A percentile compares a stretch with the other conserved stretches of the same genome.
phyloP scores from a whole-genome alignment of 805 yeast genomes.

The Limtongozyma cylindracea region DNA sequence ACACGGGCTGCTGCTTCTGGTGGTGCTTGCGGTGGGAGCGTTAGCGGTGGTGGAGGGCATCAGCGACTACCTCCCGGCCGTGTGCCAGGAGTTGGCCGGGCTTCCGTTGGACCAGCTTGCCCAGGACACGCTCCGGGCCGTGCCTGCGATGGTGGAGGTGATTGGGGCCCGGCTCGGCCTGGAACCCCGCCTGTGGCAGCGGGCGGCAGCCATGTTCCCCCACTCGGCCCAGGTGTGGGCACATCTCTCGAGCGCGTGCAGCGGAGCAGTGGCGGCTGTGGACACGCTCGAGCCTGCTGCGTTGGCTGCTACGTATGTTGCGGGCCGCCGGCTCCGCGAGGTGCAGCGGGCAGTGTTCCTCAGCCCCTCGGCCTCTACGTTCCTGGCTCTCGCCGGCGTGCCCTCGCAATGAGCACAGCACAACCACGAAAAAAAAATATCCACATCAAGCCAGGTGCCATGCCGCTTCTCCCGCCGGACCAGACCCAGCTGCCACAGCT shows the following conservation, averaged over 20 bases:
- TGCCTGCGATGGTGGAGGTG: conserved; percentile 32
- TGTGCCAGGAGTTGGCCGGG: conserved; percentile 35
- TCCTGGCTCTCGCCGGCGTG: no score
- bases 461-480: no score
- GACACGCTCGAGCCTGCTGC: no score
- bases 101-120: conserved; percentile 19
- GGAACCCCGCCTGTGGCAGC: conserved; percentile 27
- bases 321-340: no score
- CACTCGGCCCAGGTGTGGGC: conserved; percentile 45
- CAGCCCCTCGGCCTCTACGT: no score
- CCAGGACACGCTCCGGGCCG: conserved; percentile 22
- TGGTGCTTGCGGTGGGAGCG: conserved; percentile 59
- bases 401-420: no score
- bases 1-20: conserved; percentile 38
- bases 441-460: no score
- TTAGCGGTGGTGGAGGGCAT: conserved; percentile 41
- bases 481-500: no score
- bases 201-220: conserved; percentile 55
- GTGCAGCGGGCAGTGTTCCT: no score
- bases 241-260: conserved; percentile 23
- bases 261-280: no score
- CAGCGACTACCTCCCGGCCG: conserved; percentile 32
- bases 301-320: no score
- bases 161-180: conserved; percentile 5
- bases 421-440: no score